phyloP scores from a whole-genome alignment of 495 filamentous ascomycete species.

The Annulohypoxylon bovei region DNA sequence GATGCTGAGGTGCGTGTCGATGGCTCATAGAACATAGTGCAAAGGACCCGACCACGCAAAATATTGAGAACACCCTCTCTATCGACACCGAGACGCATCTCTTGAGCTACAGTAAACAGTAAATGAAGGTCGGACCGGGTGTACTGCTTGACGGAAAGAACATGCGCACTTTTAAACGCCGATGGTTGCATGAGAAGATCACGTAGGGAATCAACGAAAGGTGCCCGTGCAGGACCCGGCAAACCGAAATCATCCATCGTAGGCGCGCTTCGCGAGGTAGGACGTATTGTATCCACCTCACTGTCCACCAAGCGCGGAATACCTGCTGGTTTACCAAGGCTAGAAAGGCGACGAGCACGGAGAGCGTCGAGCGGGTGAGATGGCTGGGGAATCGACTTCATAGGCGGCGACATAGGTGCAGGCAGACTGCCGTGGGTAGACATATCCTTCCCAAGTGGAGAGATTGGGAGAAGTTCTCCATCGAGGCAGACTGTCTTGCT shows the following conservation, averaged over 20 bases:
- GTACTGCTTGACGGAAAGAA: constrained; percentile 91
- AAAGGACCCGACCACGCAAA: constrained; percentile 84
- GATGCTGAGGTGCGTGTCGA: constrained; percentile 95
- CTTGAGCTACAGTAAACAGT: constrained; percentile 94
- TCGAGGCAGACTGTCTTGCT: constrained; percentile 81
- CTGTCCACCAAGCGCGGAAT: constrained; percentile 32
- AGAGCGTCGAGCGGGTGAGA: constrained; percentile 54
- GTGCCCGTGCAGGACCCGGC: constrained; percentile 55
- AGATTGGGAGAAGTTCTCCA: constrained; percentile 66
- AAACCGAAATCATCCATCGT: constrained; percentile 63
- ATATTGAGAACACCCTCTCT: constrained; percentile 88
- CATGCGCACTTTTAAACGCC: constrained; percentile 84
- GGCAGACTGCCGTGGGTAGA: constrained; percentile 72
- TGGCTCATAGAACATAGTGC: constrained; percentile 96
- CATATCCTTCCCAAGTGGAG: constrained; percentile 76
- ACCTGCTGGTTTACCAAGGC: constrained; percentile 47
- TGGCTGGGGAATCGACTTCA: constrained; percentile 60
- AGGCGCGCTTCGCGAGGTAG: constrained; percentile 35
- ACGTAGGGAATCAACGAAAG: constrained; percentile 56
- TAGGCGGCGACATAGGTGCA: constrained; percentile 62
- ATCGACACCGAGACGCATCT: constrained; percentile 94
- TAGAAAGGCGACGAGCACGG: constrained; percentile 56
- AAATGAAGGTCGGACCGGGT: constrained; percentile 84
- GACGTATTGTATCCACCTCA: constrained; percentile 35
- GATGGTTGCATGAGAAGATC: constrained; percentile 78